Evolutionary conservation across 805 yeast genomes (phyloP), one percentile per base, ranked within the genome.

Genomic region (Barnettozyma populi): DNA sequence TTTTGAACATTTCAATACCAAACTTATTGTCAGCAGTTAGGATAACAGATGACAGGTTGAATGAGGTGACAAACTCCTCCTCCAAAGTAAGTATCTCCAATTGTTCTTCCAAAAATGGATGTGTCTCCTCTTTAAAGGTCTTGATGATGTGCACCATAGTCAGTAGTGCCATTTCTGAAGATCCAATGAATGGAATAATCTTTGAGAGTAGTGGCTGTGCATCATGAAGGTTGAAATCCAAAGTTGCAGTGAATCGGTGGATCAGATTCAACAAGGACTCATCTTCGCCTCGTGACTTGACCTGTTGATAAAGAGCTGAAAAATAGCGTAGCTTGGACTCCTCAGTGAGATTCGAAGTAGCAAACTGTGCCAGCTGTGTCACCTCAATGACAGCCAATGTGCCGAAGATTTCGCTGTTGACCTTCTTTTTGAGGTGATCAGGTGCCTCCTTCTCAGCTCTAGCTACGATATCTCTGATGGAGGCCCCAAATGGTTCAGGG

Each of bases 211-310:
- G n/a, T 1, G 57, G 48, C 18, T 42, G 46, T 2, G 54, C 13
- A 2, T 55, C 55, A 9, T 39, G 41, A 2, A 57, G 27, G 2
- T 51, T 32, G 38, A 60, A 64, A 7, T 52, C 43, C 50, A 62
- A 63, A 34, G 56, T 60, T 14, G 54, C 55, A 38, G 68, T 36
- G 25, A 66, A 50, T 18, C 61, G 59, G 23, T 64, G 48, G 14
- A 65, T 49, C 18, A 64, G 50, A 37, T 10, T 10, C 18, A 23
- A 14, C 41, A 37, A 37, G n/a, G 18, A 14, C 18, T 21, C 41
- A 14, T 37, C 41, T 23, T n/a, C 36, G 3, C 20, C 36, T 4
- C 29, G 31, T 9, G 32, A 18, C 19, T 52, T 52, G 29, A 54
- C 37, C 5, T 32, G 18, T 3, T 27, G 35, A 14, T 45, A 45